These are phyloP conservation scores for Pythium periplocum DNA, from an alignment of 352 stramenopile genomes.

Conservation along the genomic window DNA sequence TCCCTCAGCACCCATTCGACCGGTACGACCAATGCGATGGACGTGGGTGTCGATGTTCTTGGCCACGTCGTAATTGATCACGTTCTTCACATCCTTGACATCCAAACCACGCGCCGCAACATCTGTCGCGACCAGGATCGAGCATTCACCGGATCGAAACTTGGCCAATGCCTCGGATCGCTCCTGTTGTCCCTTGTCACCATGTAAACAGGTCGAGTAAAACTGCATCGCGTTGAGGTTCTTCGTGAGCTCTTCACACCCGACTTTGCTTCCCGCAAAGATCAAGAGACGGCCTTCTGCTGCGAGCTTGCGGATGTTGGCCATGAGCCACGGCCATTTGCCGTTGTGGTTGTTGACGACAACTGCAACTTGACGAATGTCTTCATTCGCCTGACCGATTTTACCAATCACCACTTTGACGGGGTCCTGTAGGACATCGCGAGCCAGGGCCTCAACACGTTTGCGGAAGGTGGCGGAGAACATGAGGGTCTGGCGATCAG, in stretches of 20 bases:
- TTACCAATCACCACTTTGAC: slow-evolving; percentile 80
- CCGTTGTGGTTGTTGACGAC: slow-evolving; percentile 65
- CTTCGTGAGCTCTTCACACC: slow-evolving; percentile 78
- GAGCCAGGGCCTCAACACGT: slow-evolving; percentile 61
- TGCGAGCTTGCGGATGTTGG: slow-evolving; percentile 47
- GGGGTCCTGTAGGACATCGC: slow-evolving; percentile 75
- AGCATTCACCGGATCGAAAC: slow-evolving; percentile 59
- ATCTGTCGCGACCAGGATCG: slow-evolving; percentile 83
- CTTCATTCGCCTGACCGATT: slow-evolving; percentile 85
- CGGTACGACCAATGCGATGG: slow-evolving; percentile 86
- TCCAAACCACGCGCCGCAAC: slow-evolving; percentile 84
- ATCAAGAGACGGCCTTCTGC: slow-evolving; percentile 76
- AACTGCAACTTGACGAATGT: slow-evolving; percentile 80
- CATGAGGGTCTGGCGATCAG: slow-evolving; percentile 83
- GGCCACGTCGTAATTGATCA: slow-evolving; percentile 89
- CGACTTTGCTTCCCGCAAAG: slow-evolving; percentile 82
- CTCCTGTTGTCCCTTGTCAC: slow-evolving; percentile 79
- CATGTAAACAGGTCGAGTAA: slow-evolving; percentile 52
- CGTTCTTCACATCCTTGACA: slow-evolving; percentile 87
- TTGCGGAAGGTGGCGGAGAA: slow-evolving; percentile 84
- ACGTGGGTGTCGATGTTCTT: slow-evolving; percentile 91
- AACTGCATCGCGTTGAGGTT: slow-evolving; percentile 46
- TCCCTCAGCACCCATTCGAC: slow-evolving; percentile 76
- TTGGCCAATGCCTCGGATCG: slow-evolving; percentile 53
- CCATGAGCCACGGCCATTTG: slow-evolving; percentile 87